These are phyloP conservation scores for Cotoneaster glaucophyllus DNA, from an alignment of 306 rosid genomes.

Conservation along the genomic window DNA sequence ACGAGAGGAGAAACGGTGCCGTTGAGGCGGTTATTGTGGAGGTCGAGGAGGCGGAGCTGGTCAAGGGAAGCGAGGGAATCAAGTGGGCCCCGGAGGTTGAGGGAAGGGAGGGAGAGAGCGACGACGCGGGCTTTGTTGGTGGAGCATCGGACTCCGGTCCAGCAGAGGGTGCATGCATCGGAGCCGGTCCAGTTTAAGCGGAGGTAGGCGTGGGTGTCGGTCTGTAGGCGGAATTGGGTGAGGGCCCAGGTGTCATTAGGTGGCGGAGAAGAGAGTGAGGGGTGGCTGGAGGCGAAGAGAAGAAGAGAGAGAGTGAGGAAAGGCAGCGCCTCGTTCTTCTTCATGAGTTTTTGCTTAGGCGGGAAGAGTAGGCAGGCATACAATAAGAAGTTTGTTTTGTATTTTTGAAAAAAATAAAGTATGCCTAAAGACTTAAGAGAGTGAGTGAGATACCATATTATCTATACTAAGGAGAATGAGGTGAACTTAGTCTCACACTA, in stretches of 20 bases:
- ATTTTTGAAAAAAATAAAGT: background rate
- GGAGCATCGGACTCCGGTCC: constrained; percentile 77
- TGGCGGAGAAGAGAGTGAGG: constrained; percentile 7
- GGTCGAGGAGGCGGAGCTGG: constrained; percentile 82
- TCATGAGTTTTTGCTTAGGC: constrained; percentile 26
- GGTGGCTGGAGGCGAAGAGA: constrained; percentile 12
- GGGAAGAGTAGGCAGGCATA: constrained; percentile 17
- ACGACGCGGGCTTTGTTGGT: constrained; percentile 35
- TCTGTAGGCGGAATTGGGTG: constrained; percentile 47
- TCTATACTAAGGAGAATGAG: no score
- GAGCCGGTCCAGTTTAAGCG: constrained; percentile 69
- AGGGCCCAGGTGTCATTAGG: constrained; percentile 64
- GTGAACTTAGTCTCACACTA: no score
- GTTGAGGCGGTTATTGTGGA: constrained; percentile 73
- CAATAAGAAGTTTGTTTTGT: background rate
- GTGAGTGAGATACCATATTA: background rate
- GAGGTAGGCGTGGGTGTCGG: constrained; percentile 77
- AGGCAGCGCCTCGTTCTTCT: constrained; percentile 14
- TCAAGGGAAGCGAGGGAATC: constrained; percentile 48
- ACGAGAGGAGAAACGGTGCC: constrained; percentile 48
- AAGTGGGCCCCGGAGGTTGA: constrained; percentile 75
- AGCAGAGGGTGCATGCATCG: constrained; percentile 57
- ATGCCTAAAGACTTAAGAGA: background rate
- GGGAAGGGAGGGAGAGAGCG: constrained; percentile 60
- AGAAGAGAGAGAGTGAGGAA: constrained; percentile 7